Evolutionary conservation across 768 basidiomycete genomes (phyloP).

Genomic region (Lactarius trivialis): DNA sequence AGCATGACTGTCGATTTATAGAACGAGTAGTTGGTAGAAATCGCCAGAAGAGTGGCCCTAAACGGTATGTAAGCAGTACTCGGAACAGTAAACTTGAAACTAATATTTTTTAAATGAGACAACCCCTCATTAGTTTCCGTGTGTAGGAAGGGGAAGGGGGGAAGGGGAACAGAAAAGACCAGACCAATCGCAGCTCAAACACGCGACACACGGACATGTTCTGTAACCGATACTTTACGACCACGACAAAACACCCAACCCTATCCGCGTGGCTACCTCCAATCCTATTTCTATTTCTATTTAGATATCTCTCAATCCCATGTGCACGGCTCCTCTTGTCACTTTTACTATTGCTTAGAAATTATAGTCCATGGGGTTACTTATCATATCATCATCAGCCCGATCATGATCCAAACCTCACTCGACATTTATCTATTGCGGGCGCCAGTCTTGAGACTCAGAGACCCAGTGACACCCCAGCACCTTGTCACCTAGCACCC

Average conservation of each 20-base stretch:
- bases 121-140: not conserved
- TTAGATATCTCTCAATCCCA: not conserved
- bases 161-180: not conserved
- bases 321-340: not conserved
- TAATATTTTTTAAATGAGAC: not conserved
- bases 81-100: not conserved
- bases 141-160: not conserved
- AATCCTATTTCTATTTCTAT: no score
- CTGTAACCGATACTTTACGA: not conserved
- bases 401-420: not conserved
- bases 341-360: not conserved
- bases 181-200: not conserved
- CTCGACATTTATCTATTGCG: not conserved
- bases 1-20: conserved; percentile 14
- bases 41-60: not conserved
- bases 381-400: not conserved
- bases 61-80: conserved; percentile 5
- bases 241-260: no score
- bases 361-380: not conserved
- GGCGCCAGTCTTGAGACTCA: no score
- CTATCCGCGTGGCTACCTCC: not conserved
- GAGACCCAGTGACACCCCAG: not conserved
- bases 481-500: not conserved
- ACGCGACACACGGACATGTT: not conserved
- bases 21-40: not conserved